Conservation (phyloP, 2,329 filamentous ascomycete species). For the Coniochaeta sp. region DNA sequence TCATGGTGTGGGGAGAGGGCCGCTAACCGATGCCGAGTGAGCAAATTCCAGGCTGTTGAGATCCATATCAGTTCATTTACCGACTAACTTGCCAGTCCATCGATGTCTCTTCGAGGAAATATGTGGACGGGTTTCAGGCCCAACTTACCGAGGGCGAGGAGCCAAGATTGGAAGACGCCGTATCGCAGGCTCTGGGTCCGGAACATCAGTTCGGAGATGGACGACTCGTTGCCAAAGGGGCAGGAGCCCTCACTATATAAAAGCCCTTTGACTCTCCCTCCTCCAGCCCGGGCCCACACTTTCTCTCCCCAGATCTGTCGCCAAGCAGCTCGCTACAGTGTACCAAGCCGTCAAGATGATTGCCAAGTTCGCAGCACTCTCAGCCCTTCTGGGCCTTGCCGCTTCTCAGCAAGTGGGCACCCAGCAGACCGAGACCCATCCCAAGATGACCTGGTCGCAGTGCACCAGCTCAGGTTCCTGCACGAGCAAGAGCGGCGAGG, state of each 20-base stretch:
- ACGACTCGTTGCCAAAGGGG: background rate
- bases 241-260: background rate
- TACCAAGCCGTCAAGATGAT: slow-evolving; percentile 10
- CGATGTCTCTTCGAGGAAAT: slow-evolving; percentile 5
- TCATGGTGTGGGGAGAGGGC: background rate
- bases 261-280: background rate
- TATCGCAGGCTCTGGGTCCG: background rate
- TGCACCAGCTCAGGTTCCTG: slow-evolving; percentile 41
- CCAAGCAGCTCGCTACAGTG: slow-evolving; percentile 3
- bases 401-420: slow-evolving; percentile 41
- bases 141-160: slow-evolving; percentile 8
- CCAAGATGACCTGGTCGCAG: slow-evolving; percentile 41
- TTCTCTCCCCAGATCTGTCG: background rate
- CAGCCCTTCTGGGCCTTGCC: slow-evolving; percentile 33
- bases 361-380: slow-evolving; percentile 29
- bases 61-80: slow-evolving; percentile 10
- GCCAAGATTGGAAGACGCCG: background rate
- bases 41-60: slow-evolving; percentile 9
- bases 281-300: slow-evolving; percentile 1
- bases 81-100: slow-evolving; percentile 4
- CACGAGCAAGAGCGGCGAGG: slow-evolving; percentile 35
- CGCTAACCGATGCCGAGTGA: background rate
- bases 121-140: slow-evolving; percentile 10
- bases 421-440: slow-evolving; percentile 38
- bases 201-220: background rate